Conservation (phyloP, 768 basidiomycete genomes). For the Lentinus tigrinus region DNA sequence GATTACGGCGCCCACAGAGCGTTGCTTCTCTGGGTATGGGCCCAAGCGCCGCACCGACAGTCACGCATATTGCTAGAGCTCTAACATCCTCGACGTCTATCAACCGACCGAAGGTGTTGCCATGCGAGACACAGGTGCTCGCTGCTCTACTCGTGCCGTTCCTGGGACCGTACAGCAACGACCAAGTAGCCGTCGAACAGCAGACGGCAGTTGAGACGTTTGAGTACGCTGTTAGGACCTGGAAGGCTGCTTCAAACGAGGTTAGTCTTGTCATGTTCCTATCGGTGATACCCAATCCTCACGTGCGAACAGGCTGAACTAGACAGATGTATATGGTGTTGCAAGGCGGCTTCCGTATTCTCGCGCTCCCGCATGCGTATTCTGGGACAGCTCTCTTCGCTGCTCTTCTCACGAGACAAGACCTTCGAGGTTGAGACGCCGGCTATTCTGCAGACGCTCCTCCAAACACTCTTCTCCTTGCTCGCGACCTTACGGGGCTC, state of each 20-base stretch:
- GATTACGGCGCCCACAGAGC: conserved; percentile 44
- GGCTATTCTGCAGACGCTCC: conserved; percentile 48
- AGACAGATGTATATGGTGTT: conserved; percentile 71
- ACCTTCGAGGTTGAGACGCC: conserved; percentile 43
- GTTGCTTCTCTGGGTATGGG: conserved; percentile 32
- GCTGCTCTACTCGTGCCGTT: conserved; percentile 61
- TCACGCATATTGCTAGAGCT: conserved; percentile 44
- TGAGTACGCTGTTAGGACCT: conserved; percentile 55
- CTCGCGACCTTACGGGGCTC: conserved; percentile 38
- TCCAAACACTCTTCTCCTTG: conserved; percentile 51
- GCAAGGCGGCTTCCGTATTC: conserved; percentile 52
- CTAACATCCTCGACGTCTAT: conserved; percentile 27
- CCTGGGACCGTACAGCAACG: conserved; percentile 34
- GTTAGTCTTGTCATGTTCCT: conserved; percentile 34
- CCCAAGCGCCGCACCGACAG: conserved; percentile 35
- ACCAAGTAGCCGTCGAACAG: conserved; percentile 49
- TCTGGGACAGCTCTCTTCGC: conserved; percentile 45
- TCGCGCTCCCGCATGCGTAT: conserved; percentile 48
- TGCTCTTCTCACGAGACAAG: conserved; percentile 44
- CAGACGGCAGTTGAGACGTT: conserved; percentile 59
- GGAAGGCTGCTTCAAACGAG: conserved; percentile 52
- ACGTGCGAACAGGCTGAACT: conserved; percentile 37
- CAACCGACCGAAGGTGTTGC: conserved; percentile 38
- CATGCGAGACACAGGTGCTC: conserved; percentile 58
- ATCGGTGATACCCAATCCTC: conserved; percentile 13